Base-by-base conservation (phyloP, 106 monocot species). In the Triglochin maritima region DNA sequence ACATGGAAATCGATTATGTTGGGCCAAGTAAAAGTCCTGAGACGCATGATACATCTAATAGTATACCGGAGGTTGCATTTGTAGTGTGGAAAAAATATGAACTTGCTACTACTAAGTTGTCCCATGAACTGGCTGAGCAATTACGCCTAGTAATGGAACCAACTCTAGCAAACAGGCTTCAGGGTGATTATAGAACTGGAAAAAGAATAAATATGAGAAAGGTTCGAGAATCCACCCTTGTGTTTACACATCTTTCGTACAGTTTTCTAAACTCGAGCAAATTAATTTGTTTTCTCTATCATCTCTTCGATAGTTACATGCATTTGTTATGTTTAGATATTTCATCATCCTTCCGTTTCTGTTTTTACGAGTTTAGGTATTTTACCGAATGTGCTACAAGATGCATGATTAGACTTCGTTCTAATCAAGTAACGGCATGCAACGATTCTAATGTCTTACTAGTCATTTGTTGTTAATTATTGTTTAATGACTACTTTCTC, bases 131-230 rank as follows among this genome's bases (percentile, higher is more conserved):
- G 43, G 75, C 83, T 57, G 95, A 95, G 71, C 87, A 95, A 49
- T 62, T 95, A 46, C 90, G 95, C 14, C 63, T 95, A 44, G 90
- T 95, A 17, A 75, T 95, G 83, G 90, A 95, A 68, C 95, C 95
- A 8, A 90, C 87, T 59, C 65, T 95, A 6, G 95, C 95, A 12
- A 95, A 85, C 76, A 95, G 85, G 67, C 95, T 95, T 67, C 85
- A 95, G 73, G 95, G 95, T 63, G 95, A 95, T 72, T 95, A 95
- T 52, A 85, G 77, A 67, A 90, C 95, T 69, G 95, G 95, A 62
- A 95, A 95, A 62, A 71, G 90, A 61, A 95, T 95, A 70, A 95
- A 90, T 71, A 95, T 95, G 95, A 95, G 90, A 64, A 94, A 94
- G 89, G 93, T 89, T 93, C 41, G 10, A 47, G n/a, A 10, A 3